Base-by-base conservation (phyloP, 371 early-diverging fungal species). In the Apophysomyces trapeziformis region DNA sequence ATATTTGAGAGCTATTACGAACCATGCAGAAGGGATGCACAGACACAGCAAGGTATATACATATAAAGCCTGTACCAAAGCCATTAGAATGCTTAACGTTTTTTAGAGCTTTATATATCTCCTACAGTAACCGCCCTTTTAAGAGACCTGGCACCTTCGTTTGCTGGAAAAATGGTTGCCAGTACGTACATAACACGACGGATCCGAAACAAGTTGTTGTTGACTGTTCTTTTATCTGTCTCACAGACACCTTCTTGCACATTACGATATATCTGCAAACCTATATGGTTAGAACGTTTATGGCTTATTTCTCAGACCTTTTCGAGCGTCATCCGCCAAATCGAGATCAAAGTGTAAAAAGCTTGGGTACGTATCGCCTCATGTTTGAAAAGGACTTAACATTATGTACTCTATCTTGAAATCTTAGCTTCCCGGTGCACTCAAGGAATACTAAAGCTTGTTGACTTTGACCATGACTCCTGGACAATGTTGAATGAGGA, bases 211-310 rank as follows among this genome's bases (percentile, higher is more conserved):
- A 9, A 50, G 21, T 8, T 18, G 4, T 7, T 7, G 5, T 8
- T 21, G 21, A 50, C 9, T 0, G 7, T 50, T 14, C 21, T 14
- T 26, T n/a, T 5, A 50, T 50, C n/a, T 50, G 47, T n/a, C n/a
- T 6, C n/a, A 18, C 21, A 50, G 21, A 50, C 50, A 21, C 50
- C 4, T 21, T 6, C 21, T 4, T 18, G 50, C 50, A 50, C 9
- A 50, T 50, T 9, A 18, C 50, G 7, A 18, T 26, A 21, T 26
- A 50, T 50, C 14, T 50, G 6, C 4, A 50, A n/a, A 50, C 50
- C n/a, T 50, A 50, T n/a, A n/a, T 50, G 50, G 5, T 18, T n/a
- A 14, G 50, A 50, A n/a, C 50, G 21, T 50, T 50, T 50, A 21
- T 18, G 7, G 50, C 50, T 8, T 50, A 2, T 50, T 9, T 50